Percentiles rank a stretch among this genome's conserved stretches.
These are phyloP conservation scores for Colletotrichum caudatum DNA, from an alignment of 2,329 filamentous ascomycete genomes.

Conservation along the genomic window DNA sequence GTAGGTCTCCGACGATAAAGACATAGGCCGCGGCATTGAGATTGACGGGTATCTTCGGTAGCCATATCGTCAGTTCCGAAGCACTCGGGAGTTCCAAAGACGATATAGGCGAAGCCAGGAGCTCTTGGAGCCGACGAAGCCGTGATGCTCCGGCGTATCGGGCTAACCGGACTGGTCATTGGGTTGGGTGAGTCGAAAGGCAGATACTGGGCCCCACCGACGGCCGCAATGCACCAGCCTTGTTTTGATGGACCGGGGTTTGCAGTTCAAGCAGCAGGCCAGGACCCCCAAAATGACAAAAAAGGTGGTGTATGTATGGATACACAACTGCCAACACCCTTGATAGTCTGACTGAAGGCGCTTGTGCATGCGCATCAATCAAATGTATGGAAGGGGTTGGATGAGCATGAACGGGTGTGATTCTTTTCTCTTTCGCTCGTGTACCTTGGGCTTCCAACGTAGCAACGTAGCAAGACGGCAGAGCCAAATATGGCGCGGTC, in stretches of 20 bases:
- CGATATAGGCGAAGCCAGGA: slow-evolving; percentile 41
- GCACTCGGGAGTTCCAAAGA: slow-evolving; percentile 24
- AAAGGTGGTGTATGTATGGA: background rate
- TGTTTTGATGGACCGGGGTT: slow-evolving; percentile 39
- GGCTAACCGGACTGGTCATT: slow-evolving; percentile 28
- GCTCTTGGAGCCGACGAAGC: slow-evolving; percentile 40
- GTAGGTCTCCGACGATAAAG: slow-evolving; percentile 21
- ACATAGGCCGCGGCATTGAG: slow-evolving; percentile 30
- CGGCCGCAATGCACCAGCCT: slow-evolving; percentile 32
- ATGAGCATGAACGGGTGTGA: slow-evolving; percentile 9
- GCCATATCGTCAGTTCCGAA: slow-evolving; percentile 23
- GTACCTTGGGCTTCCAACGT: background rate
- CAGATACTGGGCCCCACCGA: slow-evolving; percentile 37
- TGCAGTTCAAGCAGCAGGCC: slow-evolving; percentile 28
- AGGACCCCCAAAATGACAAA: slow-evolving; percentile 29
- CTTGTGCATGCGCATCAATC: slow-evolving; percentile 6
- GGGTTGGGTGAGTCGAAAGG: slow-evolving; percentile 34
- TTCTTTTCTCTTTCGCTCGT: background rate
- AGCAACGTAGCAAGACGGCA: background rate
- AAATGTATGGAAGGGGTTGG: slow-evolving; percentile 10
- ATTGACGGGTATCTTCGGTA: slow-evolving; percentile 36
- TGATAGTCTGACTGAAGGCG: background rate
- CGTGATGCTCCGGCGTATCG: slow-evolving; percentile 42
- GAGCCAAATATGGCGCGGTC: slow-evolving; percentile 32
- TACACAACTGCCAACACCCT: slow-evolving; percentile 13